Evolutionary conservation across 192 early-diverging fungal genomes (phyloP), one percentile per base, ranked within the genome.

Genomic region (Backusella liffmaniae): DNA sequence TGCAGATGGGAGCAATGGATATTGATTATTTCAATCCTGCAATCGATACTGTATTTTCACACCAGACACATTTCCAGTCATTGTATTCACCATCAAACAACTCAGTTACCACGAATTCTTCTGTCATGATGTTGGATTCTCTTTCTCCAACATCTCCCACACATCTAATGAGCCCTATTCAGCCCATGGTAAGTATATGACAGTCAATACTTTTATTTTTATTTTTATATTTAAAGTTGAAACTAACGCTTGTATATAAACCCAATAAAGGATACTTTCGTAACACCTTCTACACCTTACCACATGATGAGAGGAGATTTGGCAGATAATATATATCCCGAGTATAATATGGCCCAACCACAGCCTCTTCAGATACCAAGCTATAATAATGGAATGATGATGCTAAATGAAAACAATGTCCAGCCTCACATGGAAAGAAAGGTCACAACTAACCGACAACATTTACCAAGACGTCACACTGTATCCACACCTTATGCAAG

Each of bases 401-500:
- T 62, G 8, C 26, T 62, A 62, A 62, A 10, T 29, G 56, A 62
- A 62, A 62, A 8, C 12, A 23, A 29, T 13, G 23, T 29, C 23
- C 56, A 62, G 26, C 10, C 9, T 23, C 56, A 23, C 1, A 29
- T 62, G 10, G 53, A 41, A 5, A 21, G 72, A 65, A 73, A 41
- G 21, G 53, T 49, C 18, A 4, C 26, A 29, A 62, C 26, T 4
- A 26, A 36, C 34, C 23, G 56, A 41, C 72, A 56, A 4, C 72
- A 56, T 18, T 65, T 77, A 49, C 76, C 76, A 53, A 56, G 76
- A 23, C 70, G 76, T 35, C 76, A 77, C 34, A 77, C 76, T 29
- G 76, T 77, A 37, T 72, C 76, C 65, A 77, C 76, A 21, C 76
- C 76, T 44, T 77, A 77, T 73, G 65, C 56, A 51, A 41, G 53